Base-by-base conservation (phyloP, 768 basidiomycete species). In the Russula ochroleuca region DNA sequence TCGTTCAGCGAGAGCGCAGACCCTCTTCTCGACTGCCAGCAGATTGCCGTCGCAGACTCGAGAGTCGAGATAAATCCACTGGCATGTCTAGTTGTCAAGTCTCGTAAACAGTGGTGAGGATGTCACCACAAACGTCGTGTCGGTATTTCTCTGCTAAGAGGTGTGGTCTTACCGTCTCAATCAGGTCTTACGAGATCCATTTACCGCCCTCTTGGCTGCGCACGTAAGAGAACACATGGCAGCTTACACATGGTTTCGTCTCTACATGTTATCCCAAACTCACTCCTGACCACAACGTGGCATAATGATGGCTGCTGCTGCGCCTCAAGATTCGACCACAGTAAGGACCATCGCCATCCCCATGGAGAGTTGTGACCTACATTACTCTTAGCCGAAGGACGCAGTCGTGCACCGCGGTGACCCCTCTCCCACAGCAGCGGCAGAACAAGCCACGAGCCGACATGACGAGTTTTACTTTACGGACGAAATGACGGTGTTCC, bases 391-490 rank as follows among this genome's bases (percentile, higher is more conserved):
- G 53, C 47, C 47, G n/a, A 60, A 64, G 21, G 40, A 63, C 55
- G 7, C 38, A 28, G 40, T 38, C 21, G n/a, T n/a, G 43, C n/a
- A 3, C 31, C 41, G 41, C 21, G 57, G 52, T 49, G 52, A 48
- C 40, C n/a, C 51, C 52, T 59, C 50, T 31, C n/a, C 51, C 25
- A 28, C 28, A 28, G 5, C 28, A 28, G 28, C 5, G 5, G 35
- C 45, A 38, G 45, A 45, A 54, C 45, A 19, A 64, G 13, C 25
- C 15, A 21, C 47, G 40, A 21, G 31, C 23, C 53, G 59, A 50
- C 64, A 65, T 54, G 48, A 35, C 40, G 64, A 65, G 28, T 65
- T 65, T 47, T 65, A 65, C 54, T 65, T 65, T 50, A 65, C 59
- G 11, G 64, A 61, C n/a, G 64, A 61, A 13, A 65, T 65, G 64